Base-by-base conservation (phyloP, 2,329 filamentous ascomycete genomes). In the Ophiostoma tasmaniense region DNA sequence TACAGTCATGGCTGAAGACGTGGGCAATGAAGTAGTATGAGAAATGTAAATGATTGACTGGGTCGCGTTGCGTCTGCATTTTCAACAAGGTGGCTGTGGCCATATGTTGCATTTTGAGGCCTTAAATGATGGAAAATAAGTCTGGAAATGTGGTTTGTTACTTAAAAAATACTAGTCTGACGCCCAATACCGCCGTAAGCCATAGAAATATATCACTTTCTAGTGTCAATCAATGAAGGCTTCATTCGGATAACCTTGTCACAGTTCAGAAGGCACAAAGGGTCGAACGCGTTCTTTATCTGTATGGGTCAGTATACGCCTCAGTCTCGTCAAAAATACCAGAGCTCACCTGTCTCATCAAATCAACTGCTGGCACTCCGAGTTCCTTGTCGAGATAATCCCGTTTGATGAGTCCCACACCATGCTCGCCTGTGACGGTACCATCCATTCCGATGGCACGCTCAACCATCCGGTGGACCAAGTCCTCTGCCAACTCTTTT, bases 401-500 rank as follows among this genome's bases (percentile, higher is more conserved):
- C 73, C 91, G 83, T 85, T 96, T 96, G 69, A 94, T 90, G 64
- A 96, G 80, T 7, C 91, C 91, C 67, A 95, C 89, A 59, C 91
- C 91, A 77, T 96, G 91, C 78, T 96, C 91, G 68, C 91, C 92
- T 17, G 91, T 93, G 0, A 93, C 91, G 0, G 92, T 95, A 8
- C 92, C 92, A 78, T 95, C 91, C 81, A 93, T 85, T 79, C 92
- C 90, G 66, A 96, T 88, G 0, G 92, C 92, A 71, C 90, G 84
- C 83, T 93, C 93, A 68, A 94, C 90, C 92, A 95, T 95, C 70
- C 87, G 84, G 76, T 93, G 90, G 30, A 95, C 90, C 30, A 94
- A 81, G 55, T 84, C 83, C 75, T 92, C 89, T 1, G 90, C 89
- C 68, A 85, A 83, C 70, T 82, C 79, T 73, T 88, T 84, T 77